Percentiles rank a stretch among this genome's conserved stretches.
These are phyloP conservation scores for Hydrangea macrophylla DNA, from an alignment of 148 eudicot genomes.

Conservation along the genomic window DNA sequence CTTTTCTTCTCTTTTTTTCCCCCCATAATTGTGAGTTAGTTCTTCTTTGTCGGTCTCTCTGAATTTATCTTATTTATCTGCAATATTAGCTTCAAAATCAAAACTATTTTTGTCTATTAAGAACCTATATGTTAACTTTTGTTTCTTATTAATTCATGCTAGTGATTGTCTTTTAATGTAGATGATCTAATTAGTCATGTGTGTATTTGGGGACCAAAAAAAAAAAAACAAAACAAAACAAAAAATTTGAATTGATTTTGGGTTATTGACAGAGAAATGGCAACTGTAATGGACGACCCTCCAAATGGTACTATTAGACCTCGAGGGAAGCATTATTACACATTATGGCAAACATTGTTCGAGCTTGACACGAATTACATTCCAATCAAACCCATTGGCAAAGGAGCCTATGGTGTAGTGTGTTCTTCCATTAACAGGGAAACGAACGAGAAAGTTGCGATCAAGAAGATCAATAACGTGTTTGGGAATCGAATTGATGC, in stretches of 20 bases:
- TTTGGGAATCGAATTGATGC: constrained; percentile 27
- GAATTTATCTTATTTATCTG: neutral
- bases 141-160: no score
- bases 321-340: constrained; percentile 31
- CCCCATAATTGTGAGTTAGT: neutral
- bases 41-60: neutral
- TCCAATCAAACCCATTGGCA: constrained; percentile 38
- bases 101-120: neutral
- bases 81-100: neutral
- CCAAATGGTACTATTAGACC: constrained; percentile 17
- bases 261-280: constrained; percentile 16
- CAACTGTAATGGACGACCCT: constrained; percentile 19
- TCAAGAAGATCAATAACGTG: constrained; percentile 44
- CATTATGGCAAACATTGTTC: constrained; percentile 30
- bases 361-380: constrained; percentile 39
- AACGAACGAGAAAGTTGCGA: constrained; percentile 42
- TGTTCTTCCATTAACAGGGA: constrained; percentile 36
- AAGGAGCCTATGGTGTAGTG: constrained; percentile 45
- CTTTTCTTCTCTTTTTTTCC: neutral
- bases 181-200: neutral
- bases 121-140: neutral
- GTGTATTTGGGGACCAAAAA: no score
- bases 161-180: no score
- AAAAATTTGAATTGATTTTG: neutral
- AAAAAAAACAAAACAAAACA: no score